Evolutionary conservation across 345 rosid species (phyloP), one percentile per base, ranked within the genome.

Genomic region (Odontarrhena argentea): DNA sequence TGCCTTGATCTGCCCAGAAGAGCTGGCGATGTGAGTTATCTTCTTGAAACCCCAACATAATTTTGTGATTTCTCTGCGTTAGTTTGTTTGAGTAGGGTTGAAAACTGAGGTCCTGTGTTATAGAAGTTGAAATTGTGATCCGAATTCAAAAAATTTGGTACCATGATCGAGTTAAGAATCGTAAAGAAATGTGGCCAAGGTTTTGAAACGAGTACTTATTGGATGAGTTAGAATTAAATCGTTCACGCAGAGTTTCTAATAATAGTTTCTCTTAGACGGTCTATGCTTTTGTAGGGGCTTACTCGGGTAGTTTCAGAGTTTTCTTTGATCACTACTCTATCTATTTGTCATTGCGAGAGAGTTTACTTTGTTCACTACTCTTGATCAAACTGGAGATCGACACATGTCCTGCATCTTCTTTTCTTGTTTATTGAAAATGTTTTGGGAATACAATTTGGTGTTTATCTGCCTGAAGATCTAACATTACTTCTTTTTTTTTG

Each of bases 1-100:
- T 84, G 83, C 82, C 93, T 94, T 44, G 87, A 83, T 70, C 78
- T 94, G 78, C 90, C 96, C 14, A 59, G 75, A 41, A 51, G 84
- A 12, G 71, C 73, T 35, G 96, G 91, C 44, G 96, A 94, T 73
- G 99, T 91, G 72, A 60, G 95, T 76, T 54, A 34, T 58, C 1
- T 48, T 46, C 69, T 40, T 28, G 32, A 2, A 28, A 28, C 32
- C 32, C 32, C 5, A 28, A 28, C 32, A 3, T 28, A 4, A 28
- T 28, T 18, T 18, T 18, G 22, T 18, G 22, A 18, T 18, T 18
- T 18, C 22, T 18, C 22, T 18, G 22, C 22, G 22, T 18, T 18
- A 32, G 36, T 30, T 28, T 51, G 12, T 26, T 36, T 41, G 30
- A 14, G 35, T 35, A 47, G 67, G 14, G 32, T 61, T 34, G 7